Conservation (phyloP, 108 stramenopile genomes). For the Stephanodiscus minutulus region DNA sequence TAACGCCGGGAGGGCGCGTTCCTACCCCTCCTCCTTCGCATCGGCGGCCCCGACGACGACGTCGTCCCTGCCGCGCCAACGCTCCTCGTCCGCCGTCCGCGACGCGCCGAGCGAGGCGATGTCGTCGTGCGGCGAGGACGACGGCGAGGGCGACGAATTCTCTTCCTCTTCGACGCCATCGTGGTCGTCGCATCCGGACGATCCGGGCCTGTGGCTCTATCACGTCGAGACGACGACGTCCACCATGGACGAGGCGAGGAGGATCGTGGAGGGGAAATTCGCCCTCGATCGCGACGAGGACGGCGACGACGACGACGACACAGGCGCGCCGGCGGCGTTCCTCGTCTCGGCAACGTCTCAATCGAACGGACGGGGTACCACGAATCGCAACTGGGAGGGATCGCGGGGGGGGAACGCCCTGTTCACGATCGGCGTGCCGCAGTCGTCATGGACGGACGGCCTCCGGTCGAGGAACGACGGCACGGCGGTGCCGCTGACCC, state of each 20-base stretch:
- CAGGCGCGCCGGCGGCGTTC: conserved; percentile 30
- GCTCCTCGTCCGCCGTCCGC: conserved; percentile 2
- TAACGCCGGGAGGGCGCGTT: not conserved
- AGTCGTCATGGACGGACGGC: conserved; percentile 48
- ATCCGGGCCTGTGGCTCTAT: conserved; percentile 46
- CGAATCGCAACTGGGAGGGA: conserved; percentile 48
- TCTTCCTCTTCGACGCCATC: not conserved
- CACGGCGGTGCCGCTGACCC: conserved; percentile 53
- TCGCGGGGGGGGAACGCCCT: conserved; percentile 43
- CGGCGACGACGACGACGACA: not conserved
- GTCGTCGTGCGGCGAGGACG: not conserved
- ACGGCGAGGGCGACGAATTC: not conserved
- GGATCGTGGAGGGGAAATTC: conserved; percentile 37
- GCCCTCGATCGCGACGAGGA: conserved; percentile 2
- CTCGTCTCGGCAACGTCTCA: conserved; percentile 46
- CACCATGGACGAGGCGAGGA: conserved; percentile 53
- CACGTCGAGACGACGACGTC: conserved; percentile 49
- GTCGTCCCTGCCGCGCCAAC: not conserved
- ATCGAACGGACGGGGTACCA: conserved; percentile 48
- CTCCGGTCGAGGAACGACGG: conserved; percentile 36
- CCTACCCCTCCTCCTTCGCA: conserved; percentile 5
- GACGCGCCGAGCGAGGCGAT: not conserved
- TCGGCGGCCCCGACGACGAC: conserved; percentile 6
- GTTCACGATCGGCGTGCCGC: conserved; percentile 50
- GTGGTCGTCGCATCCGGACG: conserved; percentile 26